These are phyloP conservation scores for Leccinum pellstonianum DNA, from an alignment of 768 basidiomycete species.

Conservation along the genomic window DNA sequence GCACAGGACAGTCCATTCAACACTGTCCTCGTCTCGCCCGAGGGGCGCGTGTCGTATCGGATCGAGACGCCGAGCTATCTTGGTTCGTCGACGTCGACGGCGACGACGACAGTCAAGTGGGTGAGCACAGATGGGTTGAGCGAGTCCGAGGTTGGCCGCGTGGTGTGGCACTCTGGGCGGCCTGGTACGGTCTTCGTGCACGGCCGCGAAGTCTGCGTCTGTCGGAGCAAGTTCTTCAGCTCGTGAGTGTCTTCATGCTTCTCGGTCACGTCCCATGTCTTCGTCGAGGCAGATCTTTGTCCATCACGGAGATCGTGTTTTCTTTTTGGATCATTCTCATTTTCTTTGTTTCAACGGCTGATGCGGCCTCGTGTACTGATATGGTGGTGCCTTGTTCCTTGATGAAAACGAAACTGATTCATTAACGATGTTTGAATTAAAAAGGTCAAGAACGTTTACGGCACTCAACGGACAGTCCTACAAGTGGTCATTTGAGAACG, in stretches of 20 bases:
- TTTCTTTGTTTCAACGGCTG: background rate
- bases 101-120: constrained; percentile 27
- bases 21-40: constrained; percentile 31
- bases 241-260: constrained; percentile 28
- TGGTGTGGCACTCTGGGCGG: constrained; percentile 32
- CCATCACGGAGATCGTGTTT: background rate
- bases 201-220: constrained; percentile 28
- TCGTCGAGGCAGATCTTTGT: background rate
- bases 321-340: constrained; percentile 9
- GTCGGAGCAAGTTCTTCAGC: constrained; percentile 28
- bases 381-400: background rate
- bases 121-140: constrained; percentile 25
- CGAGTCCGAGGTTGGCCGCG: constrained; percentile 28
- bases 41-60: constrained; percentile 29
- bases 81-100: constrained; percentile 7
- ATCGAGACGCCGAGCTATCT: constrained; percentile 28
- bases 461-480: constrained; percentile 36
- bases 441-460: constrained; percentile 33
- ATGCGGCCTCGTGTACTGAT: background rate
- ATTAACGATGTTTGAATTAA: background rate
- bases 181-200: constrained; percentile 28
- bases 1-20: constrained; percentile 34
- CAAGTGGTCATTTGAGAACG: constrained; percentile 36
- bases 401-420: background rate
- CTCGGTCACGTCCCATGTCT: background rate